Evolutionary conservation across 805 yeast genomes (phyloP), one percentile per base, ranked within the genome.

Genomic region (Wickerhamomyces bisporus): DNA sequence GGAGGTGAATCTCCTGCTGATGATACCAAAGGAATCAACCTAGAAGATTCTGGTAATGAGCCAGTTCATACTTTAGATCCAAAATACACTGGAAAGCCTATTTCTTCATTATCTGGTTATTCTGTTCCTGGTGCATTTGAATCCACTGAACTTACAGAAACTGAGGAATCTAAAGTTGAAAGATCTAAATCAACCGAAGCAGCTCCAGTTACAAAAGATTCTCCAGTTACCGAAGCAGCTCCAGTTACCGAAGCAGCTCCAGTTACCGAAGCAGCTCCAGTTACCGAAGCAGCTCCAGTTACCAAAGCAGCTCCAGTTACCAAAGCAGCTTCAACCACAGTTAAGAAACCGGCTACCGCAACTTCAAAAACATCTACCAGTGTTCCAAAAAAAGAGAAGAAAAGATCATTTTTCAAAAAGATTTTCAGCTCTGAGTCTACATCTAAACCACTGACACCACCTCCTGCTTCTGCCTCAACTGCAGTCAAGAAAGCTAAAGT

Each of bases 51-150:
- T 36, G 11, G 7, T 28, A 9, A 16, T 6, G 31, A 13, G 8
- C 27, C 19, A 11, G 44, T 42, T 36, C 28, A 40, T 16, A 48
- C 53, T 30, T 36, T 51, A 25, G 54, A 51, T 26, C 56, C 56
- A 34, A 49, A 49, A 35, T 31, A 44, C 15, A 39, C 45, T 8
- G 47, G 48, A 10, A 21, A 21, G 10, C 24, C 24, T 15, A 40
- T 35, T 32, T 24, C 25, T 20, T 16, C 24, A 30, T 29, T 17
- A 17, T 16, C 35, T 13, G 31, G 23, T 13, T 23, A 11, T 12
- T 7, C 28, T 12, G n/a, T 26, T 26, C 28, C 28, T 9, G 28
- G 15, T 6, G n/a, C 28, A 12, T 26, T n/a, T 26, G 28, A 21
- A 21, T 10, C 24, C 7, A 21, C 7, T 21, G 24, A 21, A 21